Evolutionary conservation across 495 filamentous ascomycete genomes (phyloP).

Genomic region (Hypoxylon lenormandii): DNA sequence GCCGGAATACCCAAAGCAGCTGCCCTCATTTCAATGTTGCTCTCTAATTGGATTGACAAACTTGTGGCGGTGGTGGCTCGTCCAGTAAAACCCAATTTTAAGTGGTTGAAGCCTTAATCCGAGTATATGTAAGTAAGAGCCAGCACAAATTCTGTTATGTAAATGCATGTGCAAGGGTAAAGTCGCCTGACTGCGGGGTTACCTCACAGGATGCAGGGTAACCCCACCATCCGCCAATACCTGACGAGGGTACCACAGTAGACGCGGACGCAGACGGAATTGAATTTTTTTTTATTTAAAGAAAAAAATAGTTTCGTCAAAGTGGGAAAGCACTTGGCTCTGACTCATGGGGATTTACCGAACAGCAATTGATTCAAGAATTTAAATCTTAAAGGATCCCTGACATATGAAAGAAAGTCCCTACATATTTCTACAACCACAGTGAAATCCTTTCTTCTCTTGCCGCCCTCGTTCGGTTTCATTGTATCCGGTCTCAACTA

Average conservation of each 20-base stretch:
- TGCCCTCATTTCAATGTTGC: too few species aligned
- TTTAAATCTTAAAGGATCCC: neutral
- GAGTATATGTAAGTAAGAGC: neutral
- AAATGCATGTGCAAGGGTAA: slow-evolving; percentile 20
- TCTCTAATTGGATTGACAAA: too few species aligned
- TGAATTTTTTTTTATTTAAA: slow-evolving; percentile 42
- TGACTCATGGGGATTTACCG: slow-evolving; percentile 47
- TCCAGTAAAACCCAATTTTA: too few species aligned
- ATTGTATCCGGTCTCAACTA: too few species aligned
- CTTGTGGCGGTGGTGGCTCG: too few species aligned
- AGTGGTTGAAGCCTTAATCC: too few species aligned
- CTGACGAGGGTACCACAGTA: slow-evolving; percentile 3
- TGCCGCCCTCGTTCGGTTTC: neutral
- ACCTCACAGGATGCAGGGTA: slow-evolving; percentile 24
- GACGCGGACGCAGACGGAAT: slow-evolving; percentile 28
- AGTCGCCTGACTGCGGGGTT: slow-evolving; percentile 42
- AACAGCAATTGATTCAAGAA: slow-evolving; percentile 4
- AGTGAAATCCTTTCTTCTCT: neutral
- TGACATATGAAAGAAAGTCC: neutral
- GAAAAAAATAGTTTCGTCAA: slow-evolving; percentile 30
- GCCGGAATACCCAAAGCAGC: too few species aligned
- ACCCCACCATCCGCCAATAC: slow-evolving; percentile 33
- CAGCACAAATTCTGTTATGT: neutral
- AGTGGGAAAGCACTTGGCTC: slow-evolving; percentile 16
- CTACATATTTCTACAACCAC: neutral